Evolutionary conservation across 2,329 filamentous ascomycete genomes (phyloP), one percentile per base, ranked within the genome.

Genomic region (Colletotrichum coccodes): DNA sequence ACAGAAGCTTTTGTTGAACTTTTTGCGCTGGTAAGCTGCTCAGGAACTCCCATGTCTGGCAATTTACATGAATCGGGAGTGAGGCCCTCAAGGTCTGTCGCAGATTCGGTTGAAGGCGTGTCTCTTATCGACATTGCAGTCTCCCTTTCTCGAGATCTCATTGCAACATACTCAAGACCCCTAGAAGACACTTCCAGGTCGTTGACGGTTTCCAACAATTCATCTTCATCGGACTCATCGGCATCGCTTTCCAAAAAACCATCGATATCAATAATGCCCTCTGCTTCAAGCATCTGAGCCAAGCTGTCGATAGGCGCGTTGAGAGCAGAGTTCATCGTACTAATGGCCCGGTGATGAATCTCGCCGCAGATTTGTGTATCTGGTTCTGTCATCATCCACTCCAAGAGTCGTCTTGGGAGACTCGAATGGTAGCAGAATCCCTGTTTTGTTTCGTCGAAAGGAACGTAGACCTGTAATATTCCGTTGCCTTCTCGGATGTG

Each of bases 331-430:
- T 23, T 47, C 44, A 47, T 47, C 11, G 44, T 23, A 47, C 44
- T 47, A 14, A 47, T 26, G 44, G 44, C 44, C 26, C 44, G 44
- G n/a, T 58, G 18, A n/a, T 47, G 23, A 30, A 64, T 52, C 14
- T 4, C 26, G 28, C 44, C 40, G 30, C 34, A 52, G n/a, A 63
- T 56, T 23, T 70, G 49, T 0, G 72, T 73, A 3, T 21, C 23
- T 0, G 71, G 70, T 23, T 78, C 73, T 11, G 70, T 75, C 78
- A 82, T 80, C 42, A 83, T 73, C 79, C 79, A 81, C 14, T 74
- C 63, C 0, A 76, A 70, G 1, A 83, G 71, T 0, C 65, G 73
- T 8, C 71, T 64, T 0, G 78, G 73, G 2, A 83, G 76, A 1
- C 52, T 44, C 0, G 71, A 72, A 9, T 64, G 70, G 67, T 78